phyloP scores from a whole-genome alignment of 148 eudicot species.

The Persicaria maculosa region DNA sequence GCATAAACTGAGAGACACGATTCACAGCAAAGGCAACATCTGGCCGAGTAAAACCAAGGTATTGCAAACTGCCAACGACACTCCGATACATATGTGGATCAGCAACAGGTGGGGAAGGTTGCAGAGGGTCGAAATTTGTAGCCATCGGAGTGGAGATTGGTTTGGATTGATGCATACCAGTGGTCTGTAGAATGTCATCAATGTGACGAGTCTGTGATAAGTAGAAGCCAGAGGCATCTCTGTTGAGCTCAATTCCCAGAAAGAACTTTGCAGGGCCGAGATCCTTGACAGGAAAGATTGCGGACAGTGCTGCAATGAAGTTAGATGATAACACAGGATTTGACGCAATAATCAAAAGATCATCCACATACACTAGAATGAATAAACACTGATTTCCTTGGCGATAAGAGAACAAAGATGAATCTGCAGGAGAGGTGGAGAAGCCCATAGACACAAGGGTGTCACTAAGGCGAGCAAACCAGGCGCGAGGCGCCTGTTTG shows the following conservation, averaged over 20 bases:
- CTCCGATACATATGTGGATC: neutral
- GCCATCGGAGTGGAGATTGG: neutral
- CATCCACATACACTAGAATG: neutral
- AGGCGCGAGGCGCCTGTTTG: neutral
- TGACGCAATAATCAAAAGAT: neutral
- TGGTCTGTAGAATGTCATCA: neutral
- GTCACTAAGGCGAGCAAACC: neutral
- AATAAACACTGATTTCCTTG: neutral
- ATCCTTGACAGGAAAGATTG: neutral
- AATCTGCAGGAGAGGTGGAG: neutral
- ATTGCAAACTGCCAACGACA: neutral
- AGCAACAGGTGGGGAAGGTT: neutral
- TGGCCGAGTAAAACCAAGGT: neutral
- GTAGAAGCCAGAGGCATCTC: neutral
- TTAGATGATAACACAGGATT: neutral
- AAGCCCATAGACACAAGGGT: neutral
- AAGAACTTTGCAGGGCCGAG: neutral
- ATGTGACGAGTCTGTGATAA: neutral
- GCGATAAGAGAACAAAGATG: neutral
- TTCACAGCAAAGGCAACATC: neutral
- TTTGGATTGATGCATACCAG: neutral
- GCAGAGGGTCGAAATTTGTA: neutral
- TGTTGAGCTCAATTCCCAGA: neutral
- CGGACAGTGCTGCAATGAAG: neutral
- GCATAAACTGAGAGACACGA: neutral